Evolutionary conservation across 345 rosid species (phyloP).

Genomic region (Camelina neglecta): DNA sequence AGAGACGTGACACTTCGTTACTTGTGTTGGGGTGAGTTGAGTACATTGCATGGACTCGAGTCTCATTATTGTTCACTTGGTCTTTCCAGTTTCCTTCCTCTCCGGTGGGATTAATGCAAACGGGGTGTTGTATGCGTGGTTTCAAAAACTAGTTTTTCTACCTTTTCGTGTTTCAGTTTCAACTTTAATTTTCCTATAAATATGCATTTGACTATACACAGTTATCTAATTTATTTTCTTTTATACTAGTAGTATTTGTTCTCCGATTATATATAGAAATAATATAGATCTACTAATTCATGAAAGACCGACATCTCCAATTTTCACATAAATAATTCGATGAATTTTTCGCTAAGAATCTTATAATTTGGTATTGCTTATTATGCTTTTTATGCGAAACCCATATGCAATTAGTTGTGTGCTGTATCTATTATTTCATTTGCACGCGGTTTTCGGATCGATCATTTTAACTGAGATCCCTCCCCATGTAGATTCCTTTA

Average conservation of each 20-base stretch:
- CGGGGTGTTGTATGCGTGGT: not conserved
- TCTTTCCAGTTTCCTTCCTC: not conserved
- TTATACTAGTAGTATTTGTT: too few relatives aligned
- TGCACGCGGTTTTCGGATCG: slow-evolving; percentile 24
- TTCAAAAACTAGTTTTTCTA: not conserved
- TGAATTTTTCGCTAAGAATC: too few relatives aligned
- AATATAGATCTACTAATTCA: too few relatives aligned
- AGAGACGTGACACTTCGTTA: not conserved
- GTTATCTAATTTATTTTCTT: too few relatives aligned
- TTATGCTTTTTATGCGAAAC: slow-evolving; percentile 7
- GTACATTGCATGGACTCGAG: not conserved
- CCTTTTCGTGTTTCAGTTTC: too few relatives aligned
- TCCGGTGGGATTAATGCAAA: not conserved
- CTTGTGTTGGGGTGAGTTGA: too few relatives aligned
- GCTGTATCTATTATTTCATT: slow-evolving; percentile 28
- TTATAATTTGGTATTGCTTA: not conserved
- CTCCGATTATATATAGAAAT: too few relatives aligned
- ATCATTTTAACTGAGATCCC: slow-evolving; percentile 15
- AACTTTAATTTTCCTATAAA: too few relatives aligned
- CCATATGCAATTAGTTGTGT: slow-evolving; percentile 23
- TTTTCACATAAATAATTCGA: too few relatives aligned
- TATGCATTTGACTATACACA: too few relatives aligned
- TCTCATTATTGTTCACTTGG: not conserved
- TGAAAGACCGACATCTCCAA: too few relatives aligned
- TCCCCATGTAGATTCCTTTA: slow-evolving; percentile 18